Conservation (phyloP, 2,329 filamentous ascomycete species). For the Curvularia lunata region DNA sequence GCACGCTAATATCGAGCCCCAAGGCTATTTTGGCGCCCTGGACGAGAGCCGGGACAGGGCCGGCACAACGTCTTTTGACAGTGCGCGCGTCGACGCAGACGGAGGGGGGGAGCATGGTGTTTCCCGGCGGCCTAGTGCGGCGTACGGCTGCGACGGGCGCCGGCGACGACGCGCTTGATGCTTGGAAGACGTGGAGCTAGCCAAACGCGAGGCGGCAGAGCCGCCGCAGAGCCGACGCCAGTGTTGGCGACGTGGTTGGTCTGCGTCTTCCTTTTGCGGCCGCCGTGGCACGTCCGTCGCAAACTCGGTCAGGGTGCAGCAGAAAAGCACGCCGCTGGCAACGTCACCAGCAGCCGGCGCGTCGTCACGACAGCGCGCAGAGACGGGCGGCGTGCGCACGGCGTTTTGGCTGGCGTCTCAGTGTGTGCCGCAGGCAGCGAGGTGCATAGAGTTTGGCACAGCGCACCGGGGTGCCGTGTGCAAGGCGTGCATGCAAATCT, state of each 20-base stretch:
- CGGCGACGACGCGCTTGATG: background rate
- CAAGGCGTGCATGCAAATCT: conserved; percentile 5
- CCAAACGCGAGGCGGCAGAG: background rate
- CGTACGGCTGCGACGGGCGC: background rate
- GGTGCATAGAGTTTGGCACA: conserved; percentile 9
- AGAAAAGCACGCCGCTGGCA: background rate
- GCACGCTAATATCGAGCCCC: conserved; percentile 18
- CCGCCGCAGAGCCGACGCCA: background rate
- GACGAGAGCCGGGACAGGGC: conserved; percentile 16
- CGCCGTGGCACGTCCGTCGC: conserved; percentile 8
- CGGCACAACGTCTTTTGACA: conserved; percentile 20
- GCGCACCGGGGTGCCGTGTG: background rate
- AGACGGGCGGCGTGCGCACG: background rate
- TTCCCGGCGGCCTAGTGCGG: background rate
- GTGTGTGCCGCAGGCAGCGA: conserved; percentile 14
- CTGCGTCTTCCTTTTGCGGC: conserved; percentile 5
- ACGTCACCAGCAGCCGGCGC: background rate
- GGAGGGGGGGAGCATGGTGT: background rate
- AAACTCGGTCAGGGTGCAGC: conserved; percentile 1
- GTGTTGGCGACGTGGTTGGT: background rate
- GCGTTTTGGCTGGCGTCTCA: conserved; percentile 15
- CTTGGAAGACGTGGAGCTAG: background rate
- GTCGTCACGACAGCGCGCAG: conserved; percentile 3
- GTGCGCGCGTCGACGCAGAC: conserved; percentile 6
- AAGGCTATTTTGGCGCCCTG: conserved; percentile 26